Evolutionary conservation across 768 basidiomycete genomes (phyloP), one percentile per base, ranked within the genome.

Genomic region (Boletus huronensis): DNA sequence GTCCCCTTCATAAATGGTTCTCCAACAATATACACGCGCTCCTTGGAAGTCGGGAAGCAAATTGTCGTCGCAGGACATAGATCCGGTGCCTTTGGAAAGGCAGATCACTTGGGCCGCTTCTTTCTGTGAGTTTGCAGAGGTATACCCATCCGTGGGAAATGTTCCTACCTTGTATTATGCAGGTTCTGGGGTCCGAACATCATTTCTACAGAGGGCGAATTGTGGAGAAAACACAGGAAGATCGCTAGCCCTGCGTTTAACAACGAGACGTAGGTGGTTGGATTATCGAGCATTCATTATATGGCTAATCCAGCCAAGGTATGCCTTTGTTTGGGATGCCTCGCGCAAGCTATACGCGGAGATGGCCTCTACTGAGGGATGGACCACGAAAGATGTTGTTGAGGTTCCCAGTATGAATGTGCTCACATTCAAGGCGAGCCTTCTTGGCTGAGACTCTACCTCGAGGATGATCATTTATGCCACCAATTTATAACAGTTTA

Each of bases 171-270:
- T 44, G 26, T 26, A 34, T 17, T 23, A 11, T 31, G 8, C 25
- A 65, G 58, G 10, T 56, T 56, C 17, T 64, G 62, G 61, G 65
- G 59, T 17, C 54, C 59, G 6, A 69, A 45, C 25, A 38, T 67
- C 11, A 19, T 64, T 31, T n/a, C 51, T 23, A 34, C 48, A 19
- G 51, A 57, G 3, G 61, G 55, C 4, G 54, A 61, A 9, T 36
- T 34, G 13, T 63, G 66, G 60, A 68, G 54, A 38, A 67, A 54
- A 31, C 48, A 67, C 36, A 53, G 66, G 54, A 60, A 32, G 39
- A 58, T 65, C 8, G 23, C 46, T 11, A 58, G 48, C 32, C 65
- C 64, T 48, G 64, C 67, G 1, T 66, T 66, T 8, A 58, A 63
- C 47, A 66, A 55, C 9, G 58, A 66, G 11, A 63, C 53, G 65